Evolutionary conservation across 2,329 filamentous ascomycete genomes (phyloP), one percentile per base, ranked within the genome.

Genomic region (Whalleya microplaca): DNA sequence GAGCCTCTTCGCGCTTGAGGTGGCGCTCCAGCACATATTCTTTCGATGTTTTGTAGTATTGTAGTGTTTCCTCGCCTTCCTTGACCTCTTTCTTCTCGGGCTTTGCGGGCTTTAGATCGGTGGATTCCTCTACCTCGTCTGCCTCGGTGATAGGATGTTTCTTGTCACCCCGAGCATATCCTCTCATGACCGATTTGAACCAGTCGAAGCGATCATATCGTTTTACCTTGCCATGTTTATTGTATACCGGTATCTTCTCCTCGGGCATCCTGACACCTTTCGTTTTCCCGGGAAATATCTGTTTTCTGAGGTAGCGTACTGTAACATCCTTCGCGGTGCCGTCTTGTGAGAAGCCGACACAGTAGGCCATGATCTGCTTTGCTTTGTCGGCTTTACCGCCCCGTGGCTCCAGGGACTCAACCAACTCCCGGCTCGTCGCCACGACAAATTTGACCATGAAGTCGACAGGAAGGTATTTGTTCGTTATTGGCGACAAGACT

Each of bases 291-390:
- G 95, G 95, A 71, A 92, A 87, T 51, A 89, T 82, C 55, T 90
- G 90, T 20, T 88, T 85, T 67, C 89, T 93, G 7, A 99, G 77
- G 71, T 99, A 99, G 23, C 95, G 85, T 10, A 95, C 87, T 0
- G 95, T 99, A 16, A 99, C 90, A 70, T 99, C 95, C 71, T 98
- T 98, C 12, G 92, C 93, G 0, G 92, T 93, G 2, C 91, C 91
- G 69, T 98, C 93, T 2, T 84, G 75, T 0, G 90, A 91, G 73
- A 90, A 91, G 0, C 89, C 93, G 19, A 98, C 80, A 2, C 96
- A 84, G 68, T 99, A 99, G 45, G 91, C 90, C 68, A 96, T 92
- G 12, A 96, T 85, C 72, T 98, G 94, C 65, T 91, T 94, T 0
- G 89, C 86, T 66, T 89, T 92, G 32, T 96, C 92, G 0, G 93